A percentile compares a stretch with the other conserved stretches of the same genome.
Conservation (phyloP, 768 basidiomycete species). For the Fistulinella prunicolor region DNA sequence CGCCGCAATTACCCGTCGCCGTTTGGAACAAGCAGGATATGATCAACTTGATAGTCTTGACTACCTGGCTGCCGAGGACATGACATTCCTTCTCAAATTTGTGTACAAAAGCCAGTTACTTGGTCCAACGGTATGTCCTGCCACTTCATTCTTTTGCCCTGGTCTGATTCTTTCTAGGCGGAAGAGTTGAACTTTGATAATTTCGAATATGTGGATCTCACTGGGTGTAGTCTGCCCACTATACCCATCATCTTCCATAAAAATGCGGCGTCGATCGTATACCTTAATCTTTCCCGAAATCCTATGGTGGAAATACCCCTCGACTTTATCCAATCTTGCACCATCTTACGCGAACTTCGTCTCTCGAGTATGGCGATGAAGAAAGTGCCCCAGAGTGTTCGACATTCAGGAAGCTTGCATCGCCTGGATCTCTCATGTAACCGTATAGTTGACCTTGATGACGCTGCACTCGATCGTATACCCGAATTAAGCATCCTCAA, state of each 20-base stretch:
- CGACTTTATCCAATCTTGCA: constrained; percentile 92
- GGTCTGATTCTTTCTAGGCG: constrained; percentile 44
- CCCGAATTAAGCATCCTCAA: constrained; percentile 64
- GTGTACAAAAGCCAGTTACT: constrained; percentile 80
- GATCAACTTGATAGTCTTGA: constrained; percentile 76
- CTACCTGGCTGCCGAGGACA: constrained; percentile 70
- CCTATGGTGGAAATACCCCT: constrained; percentile 95
- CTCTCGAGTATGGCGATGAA: constrained; percentile 94
- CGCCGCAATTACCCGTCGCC: constrained; percentile 75
- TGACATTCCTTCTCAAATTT: constrained; percentile 85
- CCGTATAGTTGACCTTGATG: constrained; percentile 84
- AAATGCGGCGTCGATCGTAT: constrained; percentile 79
- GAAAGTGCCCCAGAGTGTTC: constrained; percentile 82
- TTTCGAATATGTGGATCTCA: constrained; percentile 80
- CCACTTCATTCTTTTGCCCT: background rate
- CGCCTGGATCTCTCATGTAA: constrained; percentile 90
- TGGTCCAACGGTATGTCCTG: constrained; percentile 52
- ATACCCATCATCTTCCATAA: constrained; percentile 86
- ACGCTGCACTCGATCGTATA: constrained; percentile 78
- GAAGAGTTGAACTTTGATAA: constrained; percentile 69
- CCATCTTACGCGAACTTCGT: constrained; percentile 76
- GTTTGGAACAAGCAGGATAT: constrained; percentile 89
- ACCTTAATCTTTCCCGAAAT: constrained; percentile 87
- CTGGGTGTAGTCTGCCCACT: constrained; percentile 74
- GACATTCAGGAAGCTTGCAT: constrained; percentile 67